These are phyloP conservation scores for Puya raimondii DNA, from an alignment of 176 grass and related monocot genomes.

Conservation along the genomic window DNA sequence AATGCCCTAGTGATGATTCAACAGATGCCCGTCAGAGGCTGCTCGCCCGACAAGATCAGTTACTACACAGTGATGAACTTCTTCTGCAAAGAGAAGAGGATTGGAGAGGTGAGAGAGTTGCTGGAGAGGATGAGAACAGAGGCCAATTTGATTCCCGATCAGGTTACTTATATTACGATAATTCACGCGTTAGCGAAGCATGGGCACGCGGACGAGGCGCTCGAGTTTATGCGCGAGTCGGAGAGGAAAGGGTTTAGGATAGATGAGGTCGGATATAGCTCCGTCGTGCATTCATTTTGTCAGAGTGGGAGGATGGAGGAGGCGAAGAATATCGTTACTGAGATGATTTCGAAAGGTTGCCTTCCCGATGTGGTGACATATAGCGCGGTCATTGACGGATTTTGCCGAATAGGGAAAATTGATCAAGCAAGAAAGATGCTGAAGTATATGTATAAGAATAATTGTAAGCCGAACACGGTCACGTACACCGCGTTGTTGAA, in stretches of 20 bases:
- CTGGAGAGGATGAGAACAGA: conserved; percentile 54
- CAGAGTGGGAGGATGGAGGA: conserved; percentile 56
- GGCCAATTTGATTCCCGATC: conserved; percentile 57
- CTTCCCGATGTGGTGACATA: conserved; percentile 88
- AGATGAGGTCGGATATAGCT: conserved; percentile 69
- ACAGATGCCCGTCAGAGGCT: conserved; percentile 50
- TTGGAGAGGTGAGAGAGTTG: conserved; percentile 48
- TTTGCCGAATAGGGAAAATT: conserved; percentile 63
- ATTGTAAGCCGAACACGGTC: conserved; percentile 84
- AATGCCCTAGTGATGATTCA: conserved; percentile 51
- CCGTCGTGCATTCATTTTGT: conserved; percentile 71
- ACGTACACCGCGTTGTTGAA: conserved; percentile 79
- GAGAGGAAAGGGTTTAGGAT: conserved; percentile 63
- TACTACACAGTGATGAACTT: conserved; percentile 88
- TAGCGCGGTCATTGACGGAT: conserved; percentile 79
- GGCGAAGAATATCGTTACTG: conserved; percentile 60
- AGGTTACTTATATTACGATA: conserved; percentile 75
- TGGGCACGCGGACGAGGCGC: conserved; percentile 73
- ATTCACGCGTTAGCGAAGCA: conserved; percentile 75
- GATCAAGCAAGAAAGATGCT: conserved; percentile 76
- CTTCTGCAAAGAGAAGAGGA: conserved; percentile 72
- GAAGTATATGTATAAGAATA: conserved; percentile 65
- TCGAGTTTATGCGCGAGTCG: conserved; percentile 65
- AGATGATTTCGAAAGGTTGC: conserved; percentile 73
- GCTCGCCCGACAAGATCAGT: conserved; percentile 67